Base-by-base conservation (phyloP, 176 grass and related monocot species). In the Leersia perrieri region DNA sequence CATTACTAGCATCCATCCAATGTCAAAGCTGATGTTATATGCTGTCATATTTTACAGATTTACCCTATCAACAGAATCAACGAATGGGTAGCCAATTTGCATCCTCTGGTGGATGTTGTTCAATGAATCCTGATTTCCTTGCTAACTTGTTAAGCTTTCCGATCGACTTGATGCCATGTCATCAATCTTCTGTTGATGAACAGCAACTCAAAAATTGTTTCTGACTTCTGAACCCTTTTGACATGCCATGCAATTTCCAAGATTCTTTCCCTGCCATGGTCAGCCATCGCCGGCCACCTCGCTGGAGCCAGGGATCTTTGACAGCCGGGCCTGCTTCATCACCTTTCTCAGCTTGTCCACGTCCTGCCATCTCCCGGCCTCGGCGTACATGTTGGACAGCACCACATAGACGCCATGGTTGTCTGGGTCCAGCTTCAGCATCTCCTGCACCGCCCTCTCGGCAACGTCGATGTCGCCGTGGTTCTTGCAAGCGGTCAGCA, bases 351-450 rank as follows among this genome's bases (percentile, higher is more conserved):
- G 41, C 81, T n/a, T 86, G 57, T 75, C 67, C 38, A 89, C 86
- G 67, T 91, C 92, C 49, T 73, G 76, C 86, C 89, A 94, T 40
- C 72, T 80, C 22, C 83, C 89, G 11, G 78, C 92, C 40, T 89
- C 86, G 0, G 85, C 92, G 72, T 87, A 87, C 60, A 89, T 75
- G 72, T 94, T 91, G 20, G 89, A 91, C 9, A 94, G 51, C n/a
- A 91, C 72, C 31, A 91, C 81, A 25, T 89, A 87, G 22, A 91
- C 86, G 8, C 89, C 89, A 72, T 89, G 89, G 81, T 89, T 89
- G 58, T 45, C 30, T 0, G 82, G 86, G 38, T 94, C 80, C 60
- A 91, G 27, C 42, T 73, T 91, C 4, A 89, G 80, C 27, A 94
- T 94, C 40, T 87, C 77, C 18, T 70, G 45, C 49, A 87, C 89